Evolutionary conservation across 208 protist genomes (phyloP).

Genomic region (Tetramitus jugosus): DNA sequence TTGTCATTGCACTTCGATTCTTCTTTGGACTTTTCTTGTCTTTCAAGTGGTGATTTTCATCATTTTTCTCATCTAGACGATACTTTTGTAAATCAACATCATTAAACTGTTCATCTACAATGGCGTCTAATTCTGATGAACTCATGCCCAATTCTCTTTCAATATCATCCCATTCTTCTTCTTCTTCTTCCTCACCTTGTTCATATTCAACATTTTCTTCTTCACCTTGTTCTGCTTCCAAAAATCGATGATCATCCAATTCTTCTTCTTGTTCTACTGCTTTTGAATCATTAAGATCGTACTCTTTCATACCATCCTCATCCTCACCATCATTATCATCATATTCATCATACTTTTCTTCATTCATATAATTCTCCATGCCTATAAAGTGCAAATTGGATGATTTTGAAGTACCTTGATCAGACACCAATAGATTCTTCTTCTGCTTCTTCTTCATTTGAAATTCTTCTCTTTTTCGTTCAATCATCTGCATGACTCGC

Average conservation of each 20-base stretch:
- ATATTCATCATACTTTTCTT: too few species aligned
- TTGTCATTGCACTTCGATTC: too few species aligned
- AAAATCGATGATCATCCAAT: too few species aligned
- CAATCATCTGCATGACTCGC: neutral
- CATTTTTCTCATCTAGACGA: neutral
- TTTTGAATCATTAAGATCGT: neutral
- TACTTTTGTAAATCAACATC: neutral
- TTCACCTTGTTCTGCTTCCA: neutral
- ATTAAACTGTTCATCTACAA: too few species aligned
- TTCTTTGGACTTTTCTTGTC: too few species aligned
- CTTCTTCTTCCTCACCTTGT: neutral
- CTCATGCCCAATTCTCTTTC: neutral
- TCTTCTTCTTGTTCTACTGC: neutral
- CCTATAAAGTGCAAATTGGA: too few species aligned
- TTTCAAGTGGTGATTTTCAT: too few species aligned
- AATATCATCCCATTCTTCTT: neutral
- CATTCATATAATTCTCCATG: neutral
- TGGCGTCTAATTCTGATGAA: neutral
- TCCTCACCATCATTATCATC: too few species aligned
- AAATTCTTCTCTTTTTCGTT: neutral
- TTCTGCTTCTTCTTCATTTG: neutral
- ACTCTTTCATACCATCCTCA: neutral
- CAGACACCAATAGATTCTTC: neutral
- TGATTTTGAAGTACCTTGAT: too few species aligned
- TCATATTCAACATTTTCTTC: neutral